Conservation (phyloP, 2,329 filamentous ascomycete species). For the Microsporum ferrugineum region DNA sequence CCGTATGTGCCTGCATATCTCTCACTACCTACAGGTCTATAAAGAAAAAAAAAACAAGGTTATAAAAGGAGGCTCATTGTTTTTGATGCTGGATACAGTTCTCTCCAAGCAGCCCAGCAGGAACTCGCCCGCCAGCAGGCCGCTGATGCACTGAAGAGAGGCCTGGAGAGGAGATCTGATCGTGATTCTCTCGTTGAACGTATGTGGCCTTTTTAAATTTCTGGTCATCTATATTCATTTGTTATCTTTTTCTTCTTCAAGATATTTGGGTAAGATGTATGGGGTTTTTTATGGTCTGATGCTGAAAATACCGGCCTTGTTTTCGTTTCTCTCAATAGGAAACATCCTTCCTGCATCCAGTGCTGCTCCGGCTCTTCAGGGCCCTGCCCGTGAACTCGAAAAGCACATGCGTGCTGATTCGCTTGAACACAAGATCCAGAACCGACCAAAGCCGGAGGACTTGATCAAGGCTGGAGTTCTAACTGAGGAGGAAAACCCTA, state of each 20-base stretch:
- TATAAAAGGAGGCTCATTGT: not conserved
- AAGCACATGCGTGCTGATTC: slow-evolving; percentile 79
- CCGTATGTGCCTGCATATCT: slow-evolving; percentile 39
- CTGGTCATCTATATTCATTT: slow-evolving; percentile 3
- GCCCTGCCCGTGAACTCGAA: slow-evolving; percentile 71
- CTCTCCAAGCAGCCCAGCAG: slow-evolving; percentile 48
- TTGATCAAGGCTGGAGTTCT: slow-evolving; percentile 72
- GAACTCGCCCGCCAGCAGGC: slow-evolving; percentile 55
- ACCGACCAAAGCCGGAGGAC: slow-evolving; percentile 63
- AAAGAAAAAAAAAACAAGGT: not conserved
- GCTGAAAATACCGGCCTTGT: slow-evolving; percentile 8
- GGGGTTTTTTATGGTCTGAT: not conserved
- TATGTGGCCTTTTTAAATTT: slow-evolving; percentile 33
- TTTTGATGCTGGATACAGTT: slow-evolving; percentile 4
- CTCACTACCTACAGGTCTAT: not conserved
- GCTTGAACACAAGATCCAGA: slow-evolving; percentile 74
- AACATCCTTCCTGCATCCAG: slow-evolving; percentile 76
- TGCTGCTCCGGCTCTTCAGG: slow-evolving; percentile 67
- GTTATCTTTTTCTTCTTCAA: slow-evolving; percentile 7
- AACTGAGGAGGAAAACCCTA: slow-evolving; percentile 47
- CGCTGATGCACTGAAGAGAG: slow-evolving; percentile 53
- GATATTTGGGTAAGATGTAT: not conserved
- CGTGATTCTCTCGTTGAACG: slow-evolving; percentile 69
- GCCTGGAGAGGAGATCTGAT: slow-evolving; percentile 52
- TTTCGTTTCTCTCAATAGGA: slow-evolving; percentile 37